These are phyloP conservation scores for Smallanthus sonchifolius DNA, from an alignment of 129 eudicot species.

Conservation along the genomic window DNA sequence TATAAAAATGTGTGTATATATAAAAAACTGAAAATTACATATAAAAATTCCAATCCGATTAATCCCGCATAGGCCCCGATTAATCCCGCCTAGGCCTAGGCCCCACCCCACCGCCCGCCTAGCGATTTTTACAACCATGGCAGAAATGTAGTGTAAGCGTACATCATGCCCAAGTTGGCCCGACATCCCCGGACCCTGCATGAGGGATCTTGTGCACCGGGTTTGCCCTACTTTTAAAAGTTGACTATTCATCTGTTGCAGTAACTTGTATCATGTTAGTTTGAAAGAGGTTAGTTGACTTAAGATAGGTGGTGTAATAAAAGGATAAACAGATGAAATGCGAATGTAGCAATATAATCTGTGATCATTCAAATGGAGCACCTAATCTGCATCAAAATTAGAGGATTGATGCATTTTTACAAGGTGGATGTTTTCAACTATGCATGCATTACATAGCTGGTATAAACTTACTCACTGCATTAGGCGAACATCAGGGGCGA, in stretches of 20 bases:
- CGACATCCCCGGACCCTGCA: too few relatives aligned
- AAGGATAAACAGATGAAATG: background rate
- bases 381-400: background rate
- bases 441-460: conserved; percentile 1
- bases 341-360: background rate
- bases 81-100: too few relatives aligned
- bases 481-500: background rate
- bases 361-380: background rate
- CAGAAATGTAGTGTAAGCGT: too few relatives aligned
- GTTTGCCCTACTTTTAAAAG: background rate
- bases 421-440: background rate
- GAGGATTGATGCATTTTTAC: background rate
- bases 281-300: background rate
- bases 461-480: conserved; percentile 2
- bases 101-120: too few relatives aligned
- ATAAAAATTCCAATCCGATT: too few relatives aligned
- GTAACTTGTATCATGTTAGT: background rate
- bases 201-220: too few relatives aligned
- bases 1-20: too few relatives aligned
- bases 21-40: too few relatives aligned
- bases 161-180: too few relatives aligned
- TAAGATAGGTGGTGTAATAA: conserved; percentile 8
- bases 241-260: background rate
- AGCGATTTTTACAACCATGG: too few relatives aligned
- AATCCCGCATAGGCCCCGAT: too few relatives aligned